These are phyloP conservation scores for Fraxinus excelsior DNA, from an alignment of 257 asterid genomes.

Conservation along the genomic window DNA sequence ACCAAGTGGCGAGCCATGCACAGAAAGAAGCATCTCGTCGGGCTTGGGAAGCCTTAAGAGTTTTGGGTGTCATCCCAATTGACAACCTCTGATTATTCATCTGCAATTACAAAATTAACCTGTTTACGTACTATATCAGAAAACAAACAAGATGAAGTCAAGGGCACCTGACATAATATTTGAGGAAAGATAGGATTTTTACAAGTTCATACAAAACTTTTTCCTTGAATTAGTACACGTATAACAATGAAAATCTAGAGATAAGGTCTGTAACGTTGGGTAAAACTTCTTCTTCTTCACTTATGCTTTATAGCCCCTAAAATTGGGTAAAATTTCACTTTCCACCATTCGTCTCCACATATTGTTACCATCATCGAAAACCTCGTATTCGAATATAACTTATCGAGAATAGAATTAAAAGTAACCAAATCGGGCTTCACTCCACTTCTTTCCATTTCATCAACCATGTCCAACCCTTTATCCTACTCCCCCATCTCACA, in stretches of 20 bases:
- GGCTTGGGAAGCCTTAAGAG: slow-evolving; percentile 68
- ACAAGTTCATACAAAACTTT: too few relatives aligned
- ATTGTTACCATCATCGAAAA: slow-evolving; percentile 45
- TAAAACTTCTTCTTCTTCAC: slow-evolving; percentile 26
- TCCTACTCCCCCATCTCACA: slow-evolving; percentile 36
- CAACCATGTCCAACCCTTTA: slow-evolving; percentile 23
- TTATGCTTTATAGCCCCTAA: slow-evolving; percentile 40
- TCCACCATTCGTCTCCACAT: slow-evolving; percentile 39
- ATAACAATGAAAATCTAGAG: too few relatives aligned
- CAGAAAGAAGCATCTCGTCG: slow-evolving; percentile 87
- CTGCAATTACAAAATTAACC: slow-evolving; percentile 41
- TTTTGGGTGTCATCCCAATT: slow-evolving; percentile 74
- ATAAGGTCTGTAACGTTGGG: neutral
- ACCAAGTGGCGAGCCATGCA: slow-evolving; percentile 92
- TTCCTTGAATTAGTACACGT: too few relatives aligned
- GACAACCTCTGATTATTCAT: slow-evolving; percentile 57
- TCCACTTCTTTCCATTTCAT: slow-evolving; percentile 38
- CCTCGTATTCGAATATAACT: slow-evolving; percentile 31
- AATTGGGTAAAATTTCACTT: slow-evolving; percentile 33
- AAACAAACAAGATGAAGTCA: slow-evolving; percentile 3
- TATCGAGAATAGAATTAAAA: slow-evolving; percentile 39
- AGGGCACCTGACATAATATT: neutral
- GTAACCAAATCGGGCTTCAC: slow-evolving; percentile 38
- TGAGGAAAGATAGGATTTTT: neutral
- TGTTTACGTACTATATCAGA: slow-evolving; percentile 1